Evolutionary conservation across 768 basidiomycete species (phyloP).

Genomic region (Russula lepida): DNA sequence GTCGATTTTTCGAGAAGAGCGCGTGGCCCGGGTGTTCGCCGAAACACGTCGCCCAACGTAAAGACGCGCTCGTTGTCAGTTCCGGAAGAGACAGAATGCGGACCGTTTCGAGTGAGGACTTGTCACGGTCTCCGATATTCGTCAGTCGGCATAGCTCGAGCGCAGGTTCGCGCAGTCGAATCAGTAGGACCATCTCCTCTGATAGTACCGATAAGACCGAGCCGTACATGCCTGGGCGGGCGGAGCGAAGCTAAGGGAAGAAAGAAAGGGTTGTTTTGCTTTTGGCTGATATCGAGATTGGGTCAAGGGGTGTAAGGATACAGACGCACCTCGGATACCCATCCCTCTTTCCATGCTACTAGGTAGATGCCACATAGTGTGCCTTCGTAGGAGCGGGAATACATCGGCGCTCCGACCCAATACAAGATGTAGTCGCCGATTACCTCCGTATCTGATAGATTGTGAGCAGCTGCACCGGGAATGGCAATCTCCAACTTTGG

Average conservation of each 20-base stretch:
- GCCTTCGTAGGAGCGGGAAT: neutral
- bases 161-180: slow-evolving; percentile 6
- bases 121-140: neutral
- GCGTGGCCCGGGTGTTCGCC: slow-evolving; percentile 11
- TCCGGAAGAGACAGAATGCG: slow-evolving; percentile 5
- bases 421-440: slow-evolving; percentile 14
- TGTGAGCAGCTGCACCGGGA: slow-evolving; percentile 4
- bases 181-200: neutral
- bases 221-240: slow-evolving; percentile 1
- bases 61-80: neutral
- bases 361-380: slow-evolving; percentile 8
- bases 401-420: slow-evolving; percentile 5
- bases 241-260: neutral
- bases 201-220: slow-evolving; percentile 8
- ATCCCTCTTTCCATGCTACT: slow-evolving; percentile 13
- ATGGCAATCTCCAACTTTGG: neutral
- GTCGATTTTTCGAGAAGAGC: neutral
- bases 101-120: slow-evolving; percentile 2
- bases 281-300: neutral
- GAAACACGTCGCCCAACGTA: slow-evolving; percentile 13
- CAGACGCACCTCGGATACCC: slow-evolving; percentile 5
- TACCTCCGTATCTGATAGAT: slow-evolving; percentile 11
- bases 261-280: neutral
- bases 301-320: too few species aligned
- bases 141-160: slow-evolving; percentile 8